Conservation (phyloP, 1,139 yeast species). For the Hemisphaericaspora lyxosophila region DNA sequence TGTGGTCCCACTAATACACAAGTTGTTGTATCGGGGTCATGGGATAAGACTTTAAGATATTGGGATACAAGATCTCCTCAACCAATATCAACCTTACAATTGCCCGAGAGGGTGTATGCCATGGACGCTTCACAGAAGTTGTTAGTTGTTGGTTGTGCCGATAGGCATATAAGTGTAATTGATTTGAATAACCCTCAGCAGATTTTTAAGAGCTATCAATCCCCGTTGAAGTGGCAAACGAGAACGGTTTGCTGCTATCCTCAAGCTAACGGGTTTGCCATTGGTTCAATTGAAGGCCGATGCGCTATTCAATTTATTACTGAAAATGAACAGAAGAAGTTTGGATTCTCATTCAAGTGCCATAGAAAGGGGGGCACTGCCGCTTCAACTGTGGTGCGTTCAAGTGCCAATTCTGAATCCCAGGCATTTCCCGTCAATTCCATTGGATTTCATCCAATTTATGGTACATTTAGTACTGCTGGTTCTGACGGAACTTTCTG, state of each 20-base stretch:
- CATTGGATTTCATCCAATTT: slow-evolving; percentile 82
- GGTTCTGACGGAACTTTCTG: slow-evolving; percentile 94
- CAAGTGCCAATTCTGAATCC: slow-evolving; percentile 39
- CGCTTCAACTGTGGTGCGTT: slow-evolving; percentile 37
- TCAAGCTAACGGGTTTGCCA: slow-evolving; percentile 86
- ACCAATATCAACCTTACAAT: slow-evolving; percentile 75
- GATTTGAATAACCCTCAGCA: slow-evolving; percentile 82
- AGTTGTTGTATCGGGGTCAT: slow-evolving; percentile 87
- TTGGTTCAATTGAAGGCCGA: slow-evolving; percentile 94
- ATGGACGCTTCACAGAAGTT: slow-evolving; percentile 84
- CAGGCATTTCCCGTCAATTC: slow-evolving; percentile 76
- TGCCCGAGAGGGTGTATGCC: slow-evolving; percentile 89
- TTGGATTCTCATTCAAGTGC: slow-evolving; percentile 90
- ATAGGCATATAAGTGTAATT: slow-evolving; percentile 73
- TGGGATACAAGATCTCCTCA: slow-evolving; percentile 91
- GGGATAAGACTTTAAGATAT: slow-evolving; percentile 93
- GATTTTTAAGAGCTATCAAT: slow-evolving; percentile 68
- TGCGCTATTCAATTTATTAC: slow-evolving; percentile 96
- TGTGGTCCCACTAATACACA: slow-evolving; percentile 82
- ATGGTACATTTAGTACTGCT: slow-evolving; percentile 90
- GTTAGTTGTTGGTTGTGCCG: slow-evolving; percentile 91
- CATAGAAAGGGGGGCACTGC: slow-evolving; percentile 61
- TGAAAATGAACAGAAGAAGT: slow-evolving; percentile 68
- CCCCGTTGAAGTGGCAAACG: slow-evolving; percentile 94
- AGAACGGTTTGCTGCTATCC: slow-evolving; percentile 81